Evolutionary conservation across 2,329 filamentous ascomycete genomes (phyloP).

Genomic region (Ceratocystiopsis brevicomis): DNA sequence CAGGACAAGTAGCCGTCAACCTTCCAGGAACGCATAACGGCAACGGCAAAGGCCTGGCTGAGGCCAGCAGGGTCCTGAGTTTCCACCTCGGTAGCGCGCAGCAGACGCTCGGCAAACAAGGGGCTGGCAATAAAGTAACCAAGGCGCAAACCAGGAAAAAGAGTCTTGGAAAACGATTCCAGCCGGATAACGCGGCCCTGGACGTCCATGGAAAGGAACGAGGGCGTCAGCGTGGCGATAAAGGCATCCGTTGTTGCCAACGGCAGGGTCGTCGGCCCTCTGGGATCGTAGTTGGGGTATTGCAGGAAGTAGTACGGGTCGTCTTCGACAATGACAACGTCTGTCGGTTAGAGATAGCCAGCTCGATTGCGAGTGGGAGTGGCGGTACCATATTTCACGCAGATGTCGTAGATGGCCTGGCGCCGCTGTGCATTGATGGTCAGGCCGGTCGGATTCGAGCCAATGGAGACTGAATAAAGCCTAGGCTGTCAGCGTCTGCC

Average conservation of each 20-base stretch:
- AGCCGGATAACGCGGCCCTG: slow-evolving; percentile 30
- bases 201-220: slow-evolving; percentile 11
- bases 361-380: slow-evolving; percentile 8
- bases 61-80: slow-evolving; percentile 53
- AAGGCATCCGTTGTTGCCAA: slow-evolving; percentile 5
- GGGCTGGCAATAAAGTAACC: slow-evolving; percentile 38
- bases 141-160: slow-evolving; percentile 44
- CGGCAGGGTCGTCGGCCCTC: neutral
- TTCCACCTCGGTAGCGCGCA: slow-evolving; percentile 24
- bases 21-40: slow-evolving; percentile 42
- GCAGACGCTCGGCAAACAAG: slow-evolving; percentile 14
- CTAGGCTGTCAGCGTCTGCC: neutral
- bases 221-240: slow-evolving; percentile 8
- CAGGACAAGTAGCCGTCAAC: slow-evolving; percentile 57
- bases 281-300: slow-evolving; percentile 8
- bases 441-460: slow-evolving; percentile 52
- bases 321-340: slow-evolving; percentile 44
- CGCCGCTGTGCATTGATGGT: slow-evolving; percentile 40
- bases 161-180: slow-evolving; percentile 56
- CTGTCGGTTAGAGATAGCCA: neutral
- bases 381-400: slow-evolving; percentile 14
- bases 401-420: slow-evolving; percentile 33
- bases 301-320: slow-evolving; percentile 29
- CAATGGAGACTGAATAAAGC: slow-evolving; percentile 23
- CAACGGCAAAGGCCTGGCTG: slow-evolving; percentile 26